Evolutionary conservation across 345 rosid species (phyloP).

Genomic region (Brassica nigra): DNA sequence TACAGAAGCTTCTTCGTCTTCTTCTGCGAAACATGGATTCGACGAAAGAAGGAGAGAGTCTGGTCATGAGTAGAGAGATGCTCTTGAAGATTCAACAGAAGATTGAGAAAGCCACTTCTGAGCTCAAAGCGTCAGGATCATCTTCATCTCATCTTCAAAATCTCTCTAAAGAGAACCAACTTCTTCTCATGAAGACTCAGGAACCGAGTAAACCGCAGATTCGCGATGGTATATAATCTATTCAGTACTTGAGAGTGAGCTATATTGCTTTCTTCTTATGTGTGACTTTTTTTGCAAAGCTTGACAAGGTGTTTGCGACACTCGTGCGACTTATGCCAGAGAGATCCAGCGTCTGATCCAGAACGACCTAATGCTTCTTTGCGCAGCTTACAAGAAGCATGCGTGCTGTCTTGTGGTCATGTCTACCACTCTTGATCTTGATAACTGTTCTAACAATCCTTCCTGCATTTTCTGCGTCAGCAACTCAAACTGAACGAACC

Average conservation of each 20-base stretch:
- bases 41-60: neutral
- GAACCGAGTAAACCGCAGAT: neutral
- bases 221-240: constrained; percentile 6
- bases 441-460: constrained; percentile 11
- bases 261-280: neutral
- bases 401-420: constrained; percentile 41
- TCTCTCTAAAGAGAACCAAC: neutral
- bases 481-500: no score
- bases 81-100: neutral
- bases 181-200: neutral
- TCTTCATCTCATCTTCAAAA: neutral
- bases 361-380: constrained; percentile 28
- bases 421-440: constrained; percentile 36
- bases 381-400: constrained; percentile 18
- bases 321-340: constrained; percentile 25
- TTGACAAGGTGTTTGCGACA: constrained; percentile 29
- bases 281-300: neutral
- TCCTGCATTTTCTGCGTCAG: constrained; percentile 18
- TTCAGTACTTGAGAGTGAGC: neutral
- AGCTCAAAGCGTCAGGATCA: constrained; percentile 2
- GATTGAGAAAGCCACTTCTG: neutral
- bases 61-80: neutral
- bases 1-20: neutral
- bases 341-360: constrained; percentile 34
- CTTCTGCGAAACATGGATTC: constrained; percentile 1